Percentiles rank a stretch among this genome's conserved stretches.
These are phyloP conservation scores for Fusarium paranaense DNA, from an alignment of 2,329 filamentous ascomycete species.

Conservation along the genomic window DNA sequence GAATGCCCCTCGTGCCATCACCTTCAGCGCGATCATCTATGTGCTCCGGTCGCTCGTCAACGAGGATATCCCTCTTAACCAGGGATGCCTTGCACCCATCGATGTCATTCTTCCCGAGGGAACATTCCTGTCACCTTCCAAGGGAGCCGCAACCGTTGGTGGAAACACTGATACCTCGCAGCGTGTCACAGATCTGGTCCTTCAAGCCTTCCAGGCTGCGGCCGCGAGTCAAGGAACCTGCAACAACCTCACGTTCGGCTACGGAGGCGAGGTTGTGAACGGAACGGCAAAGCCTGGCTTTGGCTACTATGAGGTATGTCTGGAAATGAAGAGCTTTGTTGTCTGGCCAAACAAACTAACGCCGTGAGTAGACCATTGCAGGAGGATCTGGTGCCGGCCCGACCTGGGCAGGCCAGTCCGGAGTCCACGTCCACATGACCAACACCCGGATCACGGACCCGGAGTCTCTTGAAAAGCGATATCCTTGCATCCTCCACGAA, in stretches of 20 bases:
- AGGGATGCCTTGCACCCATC: constrained; percentile 81
- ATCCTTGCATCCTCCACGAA: constrained; percentile 77
- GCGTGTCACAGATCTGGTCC: constrained; percentile 55
- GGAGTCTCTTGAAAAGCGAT: constrained; percentile 58
- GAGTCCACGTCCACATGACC: constrained; percentile 68
- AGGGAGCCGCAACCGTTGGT: constrained; percentile 81
- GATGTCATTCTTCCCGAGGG: constrained; percentile 77
- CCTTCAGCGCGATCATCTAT: constrained; percentile 85
- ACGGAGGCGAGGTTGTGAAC: constrained; percentile 41
- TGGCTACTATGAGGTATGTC: constrained; percentile 55
- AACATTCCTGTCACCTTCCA: constrained; percentile 78
- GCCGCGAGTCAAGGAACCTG: constrained; percentile 83
- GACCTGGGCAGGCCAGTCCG: constrained; percentile 52
- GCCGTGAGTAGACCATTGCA: constrained; percentile 62
- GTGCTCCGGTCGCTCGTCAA: constrained; percentile 81
- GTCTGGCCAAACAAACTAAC: not conserved
- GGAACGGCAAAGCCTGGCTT: constrained; percentile 51
- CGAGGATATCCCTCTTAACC: constrained; percentile 85
- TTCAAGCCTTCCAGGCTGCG: constrained; percentile 80
- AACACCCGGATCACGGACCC: constrained; percentile 78
- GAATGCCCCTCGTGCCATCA: constrained; percentile 84
- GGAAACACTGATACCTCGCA: constrained; percentile 73
- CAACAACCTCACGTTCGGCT: constrained; percentile 88
- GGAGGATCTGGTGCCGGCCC: constrained; percentile 76
- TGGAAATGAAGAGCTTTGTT: not conserved